Percentiles rank a stretch among this genome's conserved stretches.
Evolutionary conservation across 805 yeast genomes (phyloP).

Genomic region (Ogataea naganishii): DNA sequence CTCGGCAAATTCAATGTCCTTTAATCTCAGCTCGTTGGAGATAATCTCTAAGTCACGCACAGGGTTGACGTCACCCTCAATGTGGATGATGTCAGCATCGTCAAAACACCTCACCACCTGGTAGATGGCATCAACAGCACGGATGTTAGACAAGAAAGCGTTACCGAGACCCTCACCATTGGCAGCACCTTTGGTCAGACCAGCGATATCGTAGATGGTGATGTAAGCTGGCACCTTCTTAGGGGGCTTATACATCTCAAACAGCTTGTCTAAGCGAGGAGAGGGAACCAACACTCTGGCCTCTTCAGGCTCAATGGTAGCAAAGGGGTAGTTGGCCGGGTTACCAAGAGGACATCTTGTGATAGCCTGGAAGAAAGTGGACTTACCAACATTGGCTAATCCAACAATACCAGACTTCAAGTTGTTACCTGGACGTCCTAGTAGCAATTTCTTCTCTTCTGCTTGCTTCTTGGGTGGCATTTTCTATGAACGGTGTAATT

Average conservation of each 20-base stretch:
- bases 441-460: slow-evolving; percentile 27
- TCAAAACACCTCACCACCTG: slow-evolving; percentile 97
- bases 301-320: slow-evolving; percentile 97
- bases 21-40: slow-evolving; percentile 83
- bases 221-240: slow-evolving; percentile 85
- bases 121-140: slow-evolving; percentile 96
- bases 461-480: slow-evolving; percentile 33
- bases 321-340: slow-evolving; percentile 98
- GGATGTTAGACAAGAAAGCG: slow-evolving; percentile 90
- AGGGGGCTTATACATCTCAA: slow-evolving; percentile 71
- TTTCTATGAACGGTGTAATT: slow-evolving; percentile 2
- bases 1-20: slow-evolving; percentile 86
- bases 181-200: slow-evolving; percentile 93
- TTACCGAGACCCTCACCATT: slow-evolving; percentile 98
- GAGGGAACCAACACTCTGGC: slow-evolving; percentile 94
- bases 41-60: slow-evolving; percentile 90
- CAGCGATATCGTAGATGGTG: slow-evolving; percentile 95
- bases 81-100: slow-evolving; percentile 95
- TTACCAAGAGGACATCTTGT: slow-evolving; percentile 88
- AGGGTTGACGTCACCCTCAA: slow-evolving; percentile 95
- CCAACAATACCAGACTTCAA: slow-evolving; percentile 82
- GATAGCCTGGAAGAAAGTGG: slow-evolving; percentile 95
- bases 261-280: slow-evolving; percentile 71
- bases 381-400: slow-evolving; percentile 89
- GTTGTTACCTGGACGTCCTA: slow-evolving; percentile 34